A percentile compares a stretch with the other conserved stretches of the same genome.
phyloP scores from a whole-genome alignment of 1,284 basidiomycete species.

The Tylopilus sp. region DNA sequence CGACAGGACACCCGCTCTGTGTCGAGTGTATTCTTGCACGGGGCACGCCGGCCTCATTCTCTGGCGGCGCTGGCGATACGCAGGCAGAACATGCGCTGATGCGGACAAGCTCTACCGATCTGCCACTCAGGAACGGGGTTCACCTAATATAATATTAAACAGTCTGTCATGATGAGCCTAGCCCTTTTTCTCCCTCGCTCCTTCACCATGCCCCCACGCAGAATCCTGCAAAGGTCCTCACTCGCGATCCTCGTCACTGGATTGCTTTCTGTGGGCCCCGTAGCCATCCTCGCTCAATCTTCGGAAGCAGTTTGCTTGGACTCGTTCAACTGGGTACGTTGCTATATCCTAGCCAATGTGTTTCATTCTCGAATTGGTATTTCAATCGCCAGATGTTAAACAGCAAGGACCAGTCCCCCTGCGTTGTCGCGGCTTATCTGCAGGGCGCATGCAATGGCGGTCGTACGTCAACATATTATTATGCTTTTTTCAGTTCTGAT shows the following conservation, averaged over 20 bases:
- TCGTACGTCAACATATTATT: constrained; percentile 22
- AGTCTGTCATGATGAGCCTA: background rate
- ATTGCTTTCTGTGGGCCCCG: constrained; percentile 15
- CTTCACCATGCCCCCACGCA: constrained; percentile 10
- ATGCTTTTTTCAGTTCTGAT: constrained; percentile 1
- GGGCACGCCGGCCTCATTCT: background rate
- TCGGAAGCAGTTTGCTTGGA: constrained; percentile 19
- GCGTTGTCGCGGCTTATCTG: constrained; percentile 34
- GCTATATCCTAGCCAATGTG: background rate
- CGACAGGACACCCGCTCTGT: background rate
- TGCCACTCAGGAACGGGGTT: constrained; percentile 10
- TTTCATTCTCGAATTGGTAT: background rate
- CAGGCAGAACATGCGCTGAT: constrained; percentile 3
- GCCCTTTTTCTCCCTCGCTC: background rate
- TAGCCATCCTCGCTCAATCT: constrained; percentile 19
- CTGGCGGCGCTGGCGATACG: background rate
- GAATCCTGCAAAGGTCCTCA: constrained; percentile 8
- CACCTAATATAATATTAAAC: background rate
- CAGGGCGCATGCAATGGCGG: constrained; percentile 30
- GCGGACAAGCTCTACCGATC: constrained; percentile 3
- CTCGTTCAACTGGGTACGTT: constrained; percentile 27
- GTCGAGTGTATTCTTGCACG: background rate
- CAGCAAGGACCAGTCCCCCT: constrained; percentile 33
- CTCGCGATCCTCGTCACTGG: constrained; percentile 17
- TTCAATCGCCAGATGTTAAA: constrained; percentile 32